Percentiles rank a stretch among this genome's conserved stretches.
These are phyloP conservation scores for Fragaria iinumae DNA, from an alignment of 306 rosid species.

Conservation along the genomic window DNA sequence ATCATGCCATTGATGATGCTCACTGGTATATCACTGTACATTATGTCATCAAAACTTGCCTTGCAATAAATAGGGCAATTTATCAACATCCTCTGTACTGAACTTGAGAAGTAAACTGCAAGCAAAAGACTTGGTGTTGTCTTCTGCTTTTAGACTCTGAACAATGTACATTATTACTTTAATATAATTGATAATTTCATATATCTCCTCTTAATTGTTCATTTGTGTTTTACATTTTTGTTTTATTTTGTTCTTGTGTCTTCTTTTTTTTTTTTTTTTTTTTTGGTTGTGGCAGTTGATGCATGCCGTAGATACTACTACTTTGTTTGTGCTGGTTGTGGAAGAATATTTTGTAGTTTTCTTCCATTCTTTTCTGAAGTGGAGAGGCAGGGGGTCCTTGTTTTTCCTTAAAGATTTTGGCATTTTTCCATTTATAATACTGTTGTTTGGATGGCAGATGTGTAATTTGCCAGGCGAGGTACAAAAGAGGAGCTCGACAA, in stretches of 20 bases:
- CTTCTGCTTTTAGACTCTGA: background rate
- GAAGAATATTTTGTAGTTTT: background rate
- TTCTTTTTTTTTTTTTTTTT: too few relatives aligned
- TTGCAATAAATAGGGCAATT: background rate
- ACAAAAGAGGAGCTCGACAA: conserved; percentile 79
- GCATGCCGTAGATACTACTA: background rate
- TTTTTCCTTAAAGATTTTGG: background rate
- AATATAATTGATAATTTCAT: background rate
- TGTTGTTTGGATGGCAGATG: conserved; percentile 47
- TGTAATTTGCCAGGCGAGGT: conserved; percentile 89
- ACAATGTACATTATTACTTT: background rate
- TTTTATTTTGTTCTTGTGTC: too few relatives aligned
- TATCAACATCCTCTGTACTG: background rate
- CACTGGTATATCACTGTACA: background rate
- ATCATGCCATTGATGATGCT: background rate
- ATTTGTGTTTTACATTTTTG: background rate
- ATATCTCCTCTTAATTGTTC: background rate
- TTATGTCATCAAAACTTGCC: background rate
- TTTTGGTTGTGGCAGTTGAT: background rate
- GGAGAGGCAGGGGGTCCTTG: background rate
- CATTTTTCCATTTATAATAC: background rate
- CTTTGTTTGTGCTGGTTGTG: background rate
- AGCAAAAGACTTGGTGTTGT: background rate
- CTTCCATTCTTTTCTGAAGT: background rate
- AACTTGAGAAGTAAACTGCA: background rate